Percentiles rank a stretch among this genome's conserved stretches.
phyloP scores from a whole-genome alignment of 129 eudicot species.

The Rutidosis leptorrhynchoides region DNA sequence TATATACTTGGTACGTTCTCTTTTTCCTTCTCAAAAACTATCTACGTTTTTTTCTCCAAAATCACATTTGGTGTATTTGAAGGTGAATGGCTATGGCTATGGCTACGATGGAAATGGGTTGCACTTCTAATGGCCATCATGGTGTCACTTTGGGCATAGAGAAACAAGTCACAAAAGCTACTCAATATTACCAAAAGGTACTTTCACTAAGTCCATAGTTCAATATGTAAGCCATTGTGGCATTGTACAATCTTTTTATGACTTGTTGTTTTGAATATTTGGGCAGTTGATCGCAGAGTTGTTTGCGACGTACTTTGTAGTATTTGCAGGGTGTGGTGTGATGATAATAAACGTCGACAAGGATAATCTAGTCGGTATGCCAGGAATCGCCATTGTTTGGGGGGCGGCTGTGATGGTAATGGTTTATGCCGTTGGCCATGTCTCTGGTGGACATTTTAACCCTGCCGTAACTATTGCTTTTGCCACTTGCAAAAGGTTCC shows the following conservation, averaged over 20 bases:
- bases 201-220: not conserved
- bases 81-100: too few relatives aligned
- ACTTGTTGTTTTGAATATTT: not conserved
- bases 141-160: too few relatives aligned
- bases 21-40: too few relatives aligned
- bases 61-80: too few relatives aligned
- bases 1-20: too few relatives aligned
- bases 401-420: constrained; percentile 88
- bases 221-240: not conserved
- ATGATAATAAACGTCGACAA: constrained; percentile 56
- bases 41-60: too few relatives aligned
- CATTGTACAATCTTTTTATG: not conserved
- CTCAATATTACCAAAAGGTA: too few relatives aligned
- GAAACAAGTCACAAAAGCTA: too few relatives aligned
- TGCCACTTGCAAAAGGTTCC: constrained; percentile 76
- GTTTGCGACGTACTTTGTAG: constrained; percentile 70
- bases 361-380: constrained; percentile 44
- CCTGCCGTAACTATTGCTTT: constrained; percentile 93
- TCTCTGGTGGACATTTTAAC: constrained; percentile 88
- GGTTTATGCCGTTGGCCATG: constrained; percentile 81
- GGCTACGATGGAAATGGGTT: too few relatives aligned
- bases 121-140: too few relatives aligned
- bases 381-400: constrained; percentile 76
- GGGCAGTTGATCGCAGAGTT: constrained; percentile 75
- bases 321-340: constrained; percentile 78